These are phyloP conservation scores for Olyra latifolia DNA, from an alignment of 176 grass and related monocot genomes.

Conservation along the genomic window DNA sequence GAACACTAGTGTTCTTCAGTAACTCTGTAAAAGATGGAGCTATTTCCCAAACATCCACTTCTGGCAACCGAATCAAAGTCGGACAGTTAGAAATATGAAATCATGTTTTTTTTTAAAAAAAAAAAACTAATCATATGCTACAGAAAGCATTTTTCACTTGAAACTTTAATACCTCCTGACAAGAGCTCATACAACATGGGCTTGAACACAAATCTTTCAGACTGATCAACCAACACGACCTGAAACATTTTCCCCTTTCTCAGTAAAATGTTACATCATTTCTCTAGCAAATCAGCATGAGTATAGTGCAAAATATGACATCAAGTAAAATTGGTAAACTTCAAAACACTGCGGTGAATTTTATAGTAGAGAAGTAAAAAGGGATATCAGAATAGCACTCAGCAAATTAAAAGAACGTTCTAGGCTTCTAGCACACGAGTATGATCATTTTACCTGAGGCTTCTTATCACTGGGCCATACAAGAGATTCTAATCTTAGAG, in stretches of 20 bases:
- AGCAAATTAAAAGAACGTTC: background rate
- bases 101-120: slow-evolving; percentile 34
- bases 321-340: background rate
- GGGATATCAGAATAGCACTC: background rate
- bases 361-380: background rate
- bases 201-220: slow-evolving; percentile 98
- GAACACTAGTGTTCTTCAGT: slow-evolving; percentile 73
- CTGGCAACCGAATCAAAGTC: slow-evolving; percentile 48
- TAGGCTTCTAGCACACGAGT: background rate
- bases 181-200: slow-evolving; percentile 93
- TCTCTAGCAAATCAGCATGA: slow-evolving; percentile 6
- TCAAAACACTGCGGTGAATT: background rate
- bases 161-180: slow-evolving; percentile 66
- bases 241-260: slow-evolving; percentile 35
- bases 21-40: slow-evolving; percentile 83
- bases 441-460: slow-evolving; percentile 69
- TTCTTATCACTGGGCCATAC: slow-evolving; percentile 83
- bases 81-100: slow-evolving; percentile 24
- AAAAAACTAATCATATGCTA: background rate
- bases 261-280: slow-evolving; percentile 23
- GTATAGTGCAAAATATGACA: background rate
- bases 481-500: slow-evolving; percentile 95
- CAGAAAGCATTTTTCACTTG: slow-evolving; percentile 14
- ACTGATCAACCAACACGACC: slow-evolving; percentile 87
- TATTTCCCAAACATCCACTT: slow-evolving; percentile 97